phyloP scores from a whole-genome alignment of 2,329 filamentous ascomycete species.

The Drechmeria coniospora region DNA sequence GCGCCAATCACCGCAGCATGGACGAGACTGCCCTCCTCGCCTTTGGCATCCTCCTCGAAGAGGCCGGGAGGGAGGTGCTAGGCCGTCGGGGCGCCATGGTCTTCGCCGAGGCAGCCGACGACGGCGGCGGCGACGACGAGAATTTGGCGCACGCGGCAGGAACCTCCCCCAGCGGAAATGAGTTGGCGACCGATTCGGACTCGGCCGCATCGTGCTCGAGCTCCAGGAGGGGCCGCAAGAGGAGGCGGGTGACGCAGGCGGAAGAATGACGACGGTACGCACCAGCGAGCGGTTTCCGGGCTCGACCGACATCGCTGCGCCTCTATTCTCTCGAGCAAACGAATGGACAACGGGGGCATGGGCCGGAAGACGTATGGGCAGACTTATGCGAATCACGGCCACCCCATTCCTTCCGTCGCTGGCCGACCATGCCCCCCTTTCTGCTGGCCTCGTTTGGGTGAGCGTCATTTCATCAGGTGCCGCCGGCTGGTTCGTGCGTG shows the following conservation, averaged over 20 bases:
- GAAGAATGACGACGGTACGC: not conserved
- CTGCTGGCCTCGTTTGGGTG: too few species aligned
- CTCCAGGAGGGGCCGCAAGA: slow-evolving; percentile 14
- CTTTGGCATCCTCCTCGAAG: slow-evolving; percentile 60
- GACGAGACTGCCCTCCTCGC: slow-evolving; percentile 67
- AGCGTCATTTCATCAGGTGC: too few species aligned
- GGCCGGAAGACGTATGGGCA: too few species aligned
- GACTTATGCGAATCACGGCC: too few species aligned
- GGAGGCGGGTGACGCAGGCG: slow-evolving; percentile 13
- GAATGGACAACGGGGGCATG: too few species aligned
- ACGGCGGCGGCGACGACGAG: not conserved
- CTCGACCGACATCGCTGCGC: too few species aligned
- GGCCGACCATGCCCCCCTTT: too few species aligned
- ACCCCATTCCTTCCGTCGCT: too few species aligned
- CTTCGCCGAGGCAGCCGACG: slow-evolving; percentile 44
- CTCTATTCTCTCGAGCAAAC: too few species aligned
- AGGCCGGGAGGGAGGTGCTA: slow-evolving; percentile 44
- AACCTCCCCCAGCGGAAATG: slow-evolving; percentile 4
- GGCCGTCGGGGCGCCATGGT: slow-evolving; percentile 54
- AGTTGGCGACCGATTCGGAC: not conserved
- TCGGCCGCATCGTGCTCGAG: slow-evolving; percentile 4
- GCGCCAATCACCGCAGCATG: slow-evolving; percentile 44
- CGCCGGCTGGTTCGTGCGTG: too few species aligned
- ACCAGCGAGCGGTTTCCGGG: too few species aligned
- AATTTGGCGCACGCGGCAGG: not conserved